Evolutionary conservation across 495 filamentous ascomycete species (phyloP), one percentile per base, ranked within the genome.

Genomic region (Penicillium turbatum): DNA sequence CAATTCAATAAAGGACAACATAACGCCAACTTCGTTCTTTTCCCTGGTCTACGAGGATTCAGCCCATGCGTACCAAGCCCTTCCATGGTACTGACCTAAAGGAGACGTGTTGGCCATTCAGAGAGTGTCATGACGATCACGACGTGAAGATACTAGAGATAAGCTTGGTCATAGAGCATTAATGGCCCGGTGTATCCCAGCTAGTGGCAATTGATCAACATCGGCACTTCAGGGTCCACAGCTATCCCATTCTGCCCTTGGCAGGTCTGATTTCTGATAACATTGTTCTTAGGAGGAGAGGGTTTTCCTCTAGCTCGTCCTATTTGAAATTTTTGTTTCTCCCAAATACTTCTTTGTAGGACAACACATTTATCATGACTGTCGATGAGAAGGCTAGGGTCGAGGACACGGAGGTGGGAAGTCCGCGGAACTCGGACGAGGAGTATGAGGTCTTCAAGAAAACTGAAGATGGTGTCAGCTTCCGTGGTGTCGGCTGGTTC

Each of bases 401-500:
- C 3, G 2, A 41, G 3, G 48, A 51, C 26, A 26, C 48, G 26
- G 48, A 51, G 48, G 5, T 41, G 12, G 48, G 48, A 32, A 51
- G 37, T 13, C 27, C 36, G 15, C 29, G 37, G 9, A 53, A 59
- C 47, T 59, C 56, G 0, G 26, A 41, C 4, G 56, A 66, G 21
- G 59, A 66, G 24, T 59, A 70, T 51, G 79, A 82, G 57, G 72
- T 82, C 50, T 82, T 82, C 69, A 75, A 78, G 64, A 72, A 67
- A 53, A 71, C 63, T 7, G 64, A 70, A 5, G 70, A 72, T 44
- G 70, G 69, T 6, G 78, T 81, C 24, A 64, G 80, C 48, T 82
- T 83, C 57, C 72, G 80, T 15, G 75, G 72, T 17, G 79, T 83
- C 16, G 69, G 72, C 60, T 82, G 80, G 79, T 63, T 69, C 24